A percentile compares a stretch with the other conserved stretches of the same genome.
These are phyloP conservation scores for Citrus maxima DNA, from an alignment of 345 rosid genomes.

Conservation along the genomic window DNA sequence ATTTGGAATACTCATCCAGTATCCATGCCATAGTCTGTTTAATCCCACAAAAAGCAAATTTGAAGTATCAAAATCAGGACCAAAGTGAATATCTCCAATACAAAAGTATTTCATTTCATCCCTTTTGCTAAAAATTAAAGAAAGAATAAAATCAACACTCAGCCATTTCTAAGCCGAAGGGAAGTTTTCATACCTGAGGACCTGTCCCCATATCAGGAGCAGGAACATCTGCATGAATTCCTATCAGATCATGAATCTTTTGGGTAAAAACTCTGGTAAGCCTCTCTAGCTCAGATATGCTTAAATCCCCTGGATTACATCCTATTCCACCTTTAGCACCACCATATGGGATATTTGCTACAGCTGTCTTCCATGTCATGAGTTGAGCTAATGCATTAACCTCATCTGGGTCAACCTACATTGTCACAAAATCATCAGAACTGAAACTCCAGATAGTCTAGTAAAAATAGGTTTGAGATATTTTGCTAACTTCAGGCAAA, in stretches of 20 bases:
- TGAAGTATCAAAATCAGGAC: not conserved
- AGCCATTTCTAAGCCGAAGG: not conserved
- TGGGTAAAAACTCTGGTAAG: conserved; percentile 95
- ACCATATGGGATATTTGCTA: conserved; percentile 93
- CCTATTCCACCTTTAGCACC: conserved; percentile 99
- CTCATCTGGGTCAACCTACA: conserved; percentile 93
- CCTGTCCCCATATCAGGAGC: conserved; percentile 99
- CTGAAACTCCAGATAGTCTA: not conserved
- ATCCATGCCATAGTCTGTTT: conserved; percentile 98
- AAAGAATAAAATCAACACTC: not conserved
- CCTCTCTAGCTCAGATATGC: conserved; percentile 74
- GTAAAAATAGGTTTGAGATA: not conserved
- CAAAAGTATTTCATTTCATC: not conserved
- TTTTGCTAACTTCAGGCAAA: not conserved
- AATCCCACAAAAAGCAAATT: conserved; percentile 11
- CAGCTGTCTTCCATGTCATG: conserved; percentile 99
- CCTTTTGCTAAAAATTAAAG: not conserved
- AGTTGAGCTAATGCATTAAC: conserved; percentile 95
- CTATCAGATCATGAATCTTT: conserved; percentile 88
- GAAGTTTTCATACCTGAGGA: conserved; percentile 59
- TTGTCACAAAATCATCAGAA: conserved; percentile 9
- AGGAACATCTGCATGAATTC: conserved; percentile 89
- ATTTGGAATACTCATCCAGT: conserved; percentile 93
- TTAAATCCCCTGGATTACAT: conserved; percentile 64
- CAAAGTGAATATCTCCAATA: not conserved